Evolutionary conservation across 2,329 filamentous ascomycete species (phyloP).

Genomic region (Stachybotrys chartarum): DNA sequence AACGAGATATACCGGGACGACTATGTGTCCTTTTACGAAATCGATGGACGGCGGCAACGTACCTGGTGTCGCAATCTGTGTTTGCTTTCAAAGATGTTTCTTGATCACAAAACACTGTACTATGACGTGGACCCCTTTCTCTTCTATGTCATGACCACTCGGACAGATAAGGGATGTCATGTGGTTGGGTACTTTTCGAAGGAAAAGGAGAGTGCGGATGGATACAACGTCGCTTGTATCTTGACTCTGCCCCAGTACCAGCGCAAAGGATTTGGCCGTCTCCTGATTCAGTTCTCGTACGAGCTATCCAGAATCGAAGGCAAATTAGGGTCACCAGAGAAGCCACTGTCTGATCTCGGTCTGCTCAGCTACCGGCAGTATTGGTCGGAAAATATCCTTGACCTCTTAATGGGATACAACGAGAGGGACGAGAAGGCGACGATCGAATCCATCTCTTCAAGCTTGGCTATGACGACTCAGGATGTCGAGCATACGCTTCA

Average conservation of each 20-base stretch:
- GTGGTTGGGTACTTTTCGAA: slow-evolving; percentile 99
- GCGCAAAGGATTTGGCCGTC: slow-evolving; percentile 83
- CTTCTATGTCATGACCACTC: slow-evolving; percentile 95
- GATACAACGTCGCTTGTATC: slow-evolving; percentile 98
- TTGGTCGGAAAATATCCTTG: slow-evolving; percentile 93
- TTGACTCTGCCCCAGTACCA: slow-evolving; percentile 94
- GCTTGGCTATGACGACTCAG: slow-evolving; percentile 91
- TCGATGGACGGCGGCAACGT: slow-evolving; percentile 86
- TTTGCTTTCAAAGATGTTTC: slow-evolving; percentile 88
- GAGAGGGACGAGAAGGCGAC: slow-evolving; percentile 66
- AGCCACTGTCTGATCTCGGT: slow-evolving; percentile 89
- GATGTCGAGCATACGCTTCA: slow-evolving; percentile 94
- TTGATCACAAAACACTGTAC: slow-evolving; percentile 97
- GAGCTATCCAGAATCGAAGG: slow-evolving; percentile 92
- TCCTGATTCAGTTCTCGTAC: slow-evolving; percentile 96
- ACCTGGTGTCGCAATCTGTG: slow-evolving; percentile 97
- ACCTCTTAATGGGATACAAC: slow-evolving; percentile 69
- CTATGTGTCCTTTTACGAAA: slow-evolving; percentile 92
- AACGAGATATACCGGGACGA: slow-evolving; percentile 98
- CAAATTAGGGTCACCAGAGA: slow-evolving; percentile 93
- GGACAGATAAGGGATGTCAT: slow-evolving; percentile 84
- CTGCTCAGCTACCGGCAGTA: slow-evolving; percentile 92
- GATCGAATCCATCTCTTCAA: slow-evolving; percentile 74
- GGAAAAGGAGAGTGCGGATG: slow-evolving; percentile 94
- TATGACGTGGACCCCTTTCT: slow-evolving; percentile 99